Evolutionary conservation across 2,329 filamentous ascomycete genomes (phyloP), one percentile per base, ranked within the genome.

Genomic region (Daldinia sp.): DNA sequence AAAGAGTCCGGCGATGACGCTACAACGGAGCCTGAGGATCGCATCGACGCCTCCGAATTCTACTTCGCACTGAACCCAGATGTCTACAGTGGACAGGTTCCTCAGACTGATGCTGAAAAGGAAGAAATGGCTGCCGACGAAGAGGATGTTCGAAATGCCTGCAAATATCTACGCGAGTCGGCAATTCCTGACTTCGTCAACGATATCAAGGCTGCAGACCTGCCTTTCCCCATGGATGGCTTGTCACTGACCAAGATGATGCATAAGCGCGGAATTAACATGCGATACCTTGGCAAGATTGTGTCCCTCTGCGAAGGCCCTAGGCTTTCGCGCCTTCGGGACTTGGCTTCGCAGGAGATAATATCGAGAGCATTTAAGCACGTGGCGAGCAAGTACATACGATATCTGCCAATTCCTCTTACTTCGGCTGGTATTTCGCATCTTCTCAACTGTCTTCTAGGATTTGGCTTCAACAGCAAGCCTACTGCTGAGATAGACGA

Each of bases 141-240:
- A 83, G 87, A 91, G 74, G 93, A 97, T 64, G 95, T 99, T 56
- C 91, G 93, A 70, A 89, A 91, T 63, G 93, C 93, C 33, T 96
- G 94, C 82, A 85, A 89, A 60, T 94, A 92, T 80, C 86, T 99
- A 56, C 89, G 89, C 7, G 86, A 89, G 7, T 90, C 91, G 67
- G 88, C 93, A 61, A 92, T 99, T 72, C 94, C 95, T n/a, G 89
- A 92, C 63, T 86, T 99, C 64, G 82, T 98, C 65, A 90, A 91
- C 69, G 95, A 99, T 76, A 87, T 99, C 65, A 91, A 92, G 77
- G 93, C 97, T 72, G 94, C 93, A 6, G 95, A 99, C 74, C 91
- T 97, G 73, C 96, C 95, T 75, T 98, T 98, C 84, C 96, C 96
- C 12, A 98, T 98, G 93, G 97, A 99, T 75, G 96, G 96, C n/a